These are phyloP conservation scores for Friedmanniomyces simplex DNA, from an alignment of 495 filamentous ascomycete genomes.

Conservation along the genomic window DNA sequence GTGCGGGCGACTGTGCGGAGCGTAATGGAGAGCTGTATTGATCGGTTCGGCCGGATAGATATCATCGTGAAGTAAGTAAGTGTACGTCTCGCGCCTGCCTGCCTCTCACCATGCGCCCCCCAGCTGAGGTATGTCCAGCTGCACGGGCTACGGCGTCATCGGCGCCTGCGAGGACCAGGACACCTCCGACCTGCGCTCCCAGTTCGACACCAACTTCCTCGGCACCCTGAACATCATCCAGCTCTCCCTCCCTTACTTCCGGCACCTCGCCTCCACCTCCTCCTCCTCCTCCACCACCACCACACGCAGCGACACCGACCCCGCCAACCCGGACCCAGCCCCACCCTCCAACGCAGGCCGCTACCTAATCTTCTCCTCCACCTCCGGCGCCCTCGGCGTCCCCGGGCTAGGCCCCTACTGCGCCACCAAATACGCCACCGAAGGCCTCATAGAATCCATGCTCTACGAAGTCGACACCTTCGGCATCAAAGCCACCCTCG, in stretches of 20 bases:
- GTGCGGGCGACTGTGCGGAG: conserved; percentile 63
- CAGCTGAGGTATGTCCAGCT: conserved; percentile 38
- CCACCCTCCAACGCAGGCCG: conserved; percentile 56
- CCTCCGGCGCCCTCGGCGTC: conserved; percentile 77
- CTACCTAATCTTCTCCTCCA: conserved; percentile 90
- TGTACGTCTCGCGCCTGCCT: no score
- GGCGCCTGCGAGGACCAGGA: conserved; percentile 95
- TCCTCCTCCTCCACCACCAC: neutral
- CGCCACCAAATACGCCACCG: conserved; percentile 91
- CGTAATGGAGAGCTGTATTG: conserved; percentile 57
- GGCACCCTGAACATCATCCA: conserved; percentile 90
- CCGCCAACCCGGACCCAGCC: no score
- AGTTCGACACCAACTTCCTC: conserved; percentile 96
- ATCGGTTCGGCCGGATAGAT: conserved; percentile 71
- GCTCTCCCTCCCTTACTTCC: conserved; percentile 78
- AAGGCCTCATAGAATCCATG: conserved; percentile 91
- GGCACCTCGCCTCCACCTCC: conserved; percentile 43
- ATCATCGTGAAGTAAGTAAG: conserved; percentile 63
- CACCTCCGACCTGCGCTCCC: conserved; percentile 85
- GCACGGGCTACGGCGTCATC: conserved; percentile 85
- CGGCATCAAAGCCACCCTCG: conserved; percentile 82
- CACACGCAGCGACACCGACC: no score
- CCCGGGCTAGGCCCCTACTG: conserved; percentile 90
- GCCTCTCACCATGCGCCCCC: no score
- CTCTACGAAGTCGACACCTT: conserved; percentile 88